Conservation (phyloP, 148 eudicot genomes). For the Euryodendron excelsum region DNA sequence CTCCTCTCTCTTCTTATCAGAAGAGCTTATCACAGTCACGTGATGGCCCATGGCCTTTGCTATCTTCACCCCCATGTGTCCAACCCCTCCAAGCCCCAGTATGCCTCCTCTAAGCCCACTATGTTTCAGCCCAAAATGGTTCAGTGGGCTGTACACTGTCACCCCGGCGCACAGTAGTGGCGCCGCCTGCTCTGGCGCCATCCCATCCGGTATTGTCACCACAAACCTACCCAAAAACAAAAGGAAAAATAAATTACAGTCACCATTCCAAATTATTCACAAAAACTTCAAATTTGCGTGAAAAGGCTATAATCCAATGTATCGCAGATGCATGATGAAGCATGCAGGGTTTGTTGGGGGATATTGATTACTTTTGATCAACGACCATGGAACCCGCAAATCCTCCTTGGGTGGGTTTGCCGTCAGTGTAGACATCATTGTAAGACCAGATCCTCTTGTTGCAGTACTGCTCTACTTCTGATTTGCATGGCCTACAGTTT, state of each 20-base stretch:
- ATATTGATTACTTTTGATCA: conserved; percentile 63
- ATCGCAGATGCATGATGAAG: not conserved
- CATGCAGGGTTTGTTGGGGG: not conserved
- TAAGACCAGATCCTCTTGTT: conserved; percentile 89
- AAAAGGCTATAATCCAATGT: not conserved
- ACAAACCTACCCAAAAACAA: conserved; percentile 47
- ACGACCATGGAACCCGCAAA: conserved; percentile 66
- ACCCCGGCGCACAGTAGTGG: conserved; percentile 94
- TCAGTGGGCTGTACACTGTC: conserved; percentile 89
- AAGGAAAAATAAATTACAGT: not conserved
- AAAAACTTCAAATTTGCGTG: not conserved
- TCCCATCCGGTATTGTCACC: conserved; percentile 85
- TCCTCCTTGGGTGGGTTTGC: conserved; percentile 91
- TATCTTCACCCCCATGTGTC: conserved; percentile 94
- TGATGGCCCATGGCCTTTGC: conserved; percentile 98
- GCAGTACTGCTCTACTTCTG: conserved; percentile 81
- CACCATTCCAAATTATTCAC: not conserved
- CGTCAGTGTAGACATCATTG: conserved; percentile 88
- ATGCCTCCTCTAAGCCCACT: conserved; percentile 80
- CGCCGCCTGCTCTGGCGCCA: conserved; percentile 89
- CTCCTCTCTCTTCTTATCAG: conserved; percentile 73
- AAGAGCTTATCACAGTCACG: conserved; percentile 86
- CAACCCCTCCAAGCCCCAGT: conserved; percentile 94
- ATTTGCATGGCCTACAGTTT: conserved; percentile 58
- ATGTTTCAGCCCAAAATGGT: conserved; percentile 66